These are phyloP conservation scores for Arachis stenosperma DNA, from an alignment of 306 rosid genomes.

Conservation along the genomic window DNA sequence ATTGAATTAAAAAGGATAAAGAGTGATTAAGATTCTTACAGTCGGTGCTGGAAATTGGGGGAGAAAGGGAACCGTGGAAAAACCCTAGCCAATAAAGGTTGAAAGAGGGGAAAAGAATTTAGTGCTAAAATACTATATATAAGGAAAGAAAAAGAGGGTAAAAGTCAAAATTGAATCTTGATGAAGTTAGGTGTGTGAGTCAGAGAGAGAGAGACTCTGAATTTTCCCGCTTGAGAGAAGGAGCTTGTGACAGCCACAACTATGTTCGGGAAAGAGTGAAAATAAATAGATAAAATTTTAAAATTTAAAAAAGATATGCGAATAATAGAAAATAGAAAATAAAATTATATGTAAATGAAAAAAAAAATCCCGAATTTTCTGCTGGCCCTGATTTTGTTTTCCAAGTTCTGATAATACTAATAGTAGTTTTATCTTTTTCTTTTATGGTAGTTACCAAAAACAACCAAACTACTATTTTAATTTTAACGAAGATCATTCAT, in stretches of 20 bases:
- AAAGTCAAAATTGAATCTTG: background rate
- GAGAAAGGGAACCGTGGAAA: background rate
- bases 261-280: background rate
- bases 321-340: background rate
- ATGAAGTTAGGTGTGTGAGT: conserved; percentile 40
- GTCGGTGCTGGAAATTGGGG: conserved; percentile 30
- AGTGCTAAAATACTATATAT: background rate
- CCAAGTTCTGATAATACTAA: background rate
- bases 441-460: background rate
- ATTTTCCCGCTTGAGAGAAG: conserved; percentile 12
- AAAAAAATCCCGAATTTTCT: background rate
- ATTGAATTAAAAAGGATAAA: background rate
- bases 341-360: background rate
- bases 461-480: too few relatives aligned
- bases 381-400: background rate
- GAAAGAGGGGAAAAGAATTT: background rate
- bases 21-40: conserved; percentile 29
- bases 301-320: background rate
- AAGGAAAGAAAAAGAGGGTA: background rate
- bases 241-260: conserved; percentile 3
- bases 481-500: too few relatives aligned
- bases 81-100: conserved; percentile 42
- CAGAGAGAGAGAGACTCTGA: background rate
- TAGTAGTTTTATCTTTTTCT: background rate
- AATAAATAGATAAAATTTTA: background rate